A percentile compares a stretch with the other conserved stretches of the same genome.
Conservation (phyloP, 164 flowering plant species). For the Kalanchoe fedtschenkoi region DNA sequence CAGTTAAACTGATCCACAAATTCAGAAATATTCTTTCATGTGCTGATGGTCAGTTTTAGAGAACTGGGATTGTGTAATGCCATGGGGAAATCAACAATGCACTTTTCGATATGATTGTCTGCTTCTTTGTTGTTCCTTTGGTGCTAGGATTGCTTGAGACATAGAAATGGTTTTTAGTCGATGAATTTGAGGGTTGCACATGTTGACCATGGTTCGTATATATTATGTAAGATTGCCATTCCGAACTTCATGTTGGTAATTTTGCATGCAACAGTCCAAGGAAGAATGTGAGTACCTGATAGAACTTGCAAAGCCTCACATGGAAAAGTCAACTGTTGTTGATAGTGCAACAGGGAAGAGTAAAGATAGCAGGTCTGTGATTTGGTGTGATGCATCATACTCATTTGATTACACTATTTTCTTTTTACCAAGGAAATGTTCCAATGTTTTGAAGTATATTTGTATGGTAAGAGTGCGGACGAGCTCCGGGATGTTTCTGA, state of each 20-base stretch:
- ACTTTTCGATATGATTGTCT: not conserved
- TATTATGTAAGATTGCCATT: not conserved
- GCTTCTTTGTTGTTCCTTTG: not conserved
- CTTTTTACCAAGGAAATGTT: not conserved
- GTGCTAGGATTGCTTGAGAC: too few species aligned
- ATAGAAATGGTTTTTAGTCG: too few species aligned
- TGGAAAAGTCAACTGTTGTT: constrained; percentile 54
- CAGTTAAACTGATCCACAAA: not conserved
- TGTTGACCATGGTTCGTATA: not conserved
- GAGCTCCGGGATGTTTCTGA: constrained; percentile 79
- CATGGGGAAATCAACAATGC: not conserved
- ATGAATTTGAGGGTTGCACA: too few species aligned
- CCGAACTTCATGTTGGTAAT: not conserved
- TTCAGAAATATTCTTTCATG: not conserved
- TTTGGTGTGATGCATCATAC: constrained; percentile 5
- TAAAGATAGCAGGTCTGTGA: constrained; percentile 53
- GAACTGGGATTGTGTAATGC: not conserved
- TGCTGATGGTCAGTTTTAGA: not conserved
- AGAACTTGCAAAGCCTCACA: constrained; percentile 39
- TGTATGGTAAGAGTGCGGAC: constrained; percentile 63
- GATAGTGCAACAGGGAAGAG: constrained; percentile 47
- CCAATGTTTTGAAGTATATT: not conserved
- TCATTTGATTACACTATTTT: not conserved
- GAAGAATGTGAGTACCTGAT: constrained; percentile 59
- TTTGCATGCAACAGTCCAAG: constrained; percentile 29